Evolutionary conservation across 2,329 filamentous ascomycete genomes (phyloP).

Genomic region (Colletotrichum destructivum): DNA sequence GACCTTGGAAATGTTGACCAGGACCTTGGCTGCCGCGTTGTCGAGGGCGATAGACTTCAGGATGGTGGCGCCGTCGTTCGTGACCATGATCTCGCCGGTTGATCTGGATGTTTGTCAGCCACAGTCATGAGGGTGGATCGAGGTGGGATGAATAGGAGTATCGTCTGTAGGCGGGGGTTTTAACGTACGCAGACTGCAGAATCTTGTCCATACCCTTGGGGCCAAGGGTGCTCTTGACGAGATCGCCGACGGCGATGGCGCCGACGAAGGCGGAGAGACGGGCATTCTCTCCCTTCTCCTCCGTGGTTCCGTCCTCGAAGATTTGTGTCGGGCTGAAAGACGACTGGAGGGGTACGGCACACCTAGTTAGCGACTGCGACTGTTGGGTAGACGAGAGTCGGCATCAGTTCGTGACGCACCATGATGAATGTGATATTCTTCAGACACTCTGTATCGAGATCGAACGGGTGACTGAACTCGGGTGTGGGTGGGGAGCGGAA

Average conservation of each 20-base stretch:
- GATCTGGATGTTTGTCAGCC: slow-evolving; percentile 69
- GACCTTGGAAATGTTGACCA: slow-evolving; percentile 99
- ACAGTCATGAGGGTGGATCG: slow-evolving; percentile 38
- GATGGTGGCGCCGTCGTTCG: slow-evolving; percentile 98
- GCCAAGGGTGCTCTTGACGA: slow-evolving; percentile 97
- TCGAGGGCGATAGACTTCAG: slow-evolving; percentile 98
- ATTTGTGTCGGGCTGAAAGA: slow-evolving; percentile 95
- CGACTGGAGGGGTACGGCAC: slow-evolving; percentile 52
- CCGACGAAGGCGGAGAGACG: slow-evolving; percentile 98
- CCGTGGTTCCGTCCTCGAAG: slow-evolving; percentile 95
- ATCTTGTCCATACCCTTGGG: slow-evolving; percentile 99
- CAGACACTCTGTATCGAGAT: slow-evolving; percentile 37
- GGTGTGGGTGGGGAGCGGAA: slow-evolving; percentile 16
- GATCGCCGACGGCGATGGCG: slow-evolving; percentile 95
- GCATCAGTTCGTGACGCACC: slow-evolving; percentile 17
- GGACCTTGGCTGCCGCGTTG: slow-evolving; percentile 97
- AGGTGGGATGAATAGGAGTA: neutral
- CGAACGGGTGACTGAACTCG: slow-evolving; percentile 27
- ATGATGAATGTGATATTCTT: slow-evolving; percentile 31
- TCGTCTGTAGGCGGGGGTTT: slow-evolving; percentile 16
- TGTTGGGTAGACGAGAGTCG: neutral
- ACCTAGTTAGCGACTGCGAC: slow-evolving; percentile 3
- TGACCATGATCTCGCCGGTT: slow-evolving; percentile 97
- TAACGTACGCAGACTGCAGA: slow-evolving; percentile 88
- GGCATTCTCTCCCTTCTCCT: slow-evolving; percentile 99